phyloP scores from a whole-genome alignment of 2,329 filamentous ascomycete genomes.

The Fusarium sp. region DNA sequence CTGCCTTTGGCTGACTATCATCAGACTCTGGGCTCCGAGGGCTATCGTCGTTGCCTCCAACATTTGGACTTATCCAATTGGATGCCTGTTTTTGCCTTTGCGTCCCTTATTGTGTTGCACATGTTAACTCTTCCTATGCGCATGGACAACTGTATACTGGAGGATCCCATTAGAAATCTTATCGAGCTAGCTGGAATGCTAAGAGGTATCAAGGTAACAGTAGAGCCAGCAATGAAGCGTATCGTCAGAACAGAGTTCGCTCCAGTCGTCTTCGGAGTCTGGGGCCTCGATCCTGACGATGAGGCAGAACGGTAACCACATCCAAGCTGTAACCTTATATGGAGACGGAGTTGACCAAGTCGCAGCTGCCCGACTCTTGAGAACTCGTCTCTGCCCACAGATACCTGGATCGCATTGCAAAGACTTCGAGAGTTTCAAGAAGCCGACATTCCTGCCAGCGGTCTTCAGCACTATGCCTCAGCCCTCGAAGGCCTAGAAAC shows the following conservation, averaged over 20 bases:
- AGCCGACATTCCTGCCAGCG: constrained; percentile 38
- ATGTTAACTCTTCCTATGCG: constrained; percentile 46
- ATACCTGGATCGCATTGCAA: constrained; percentile 41
- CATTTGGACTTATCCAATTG: constrained; percentile 37
- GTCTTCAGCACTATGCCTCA: constrained; percentile 35
- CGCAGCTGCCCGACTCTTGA: constrained; percentile 37
- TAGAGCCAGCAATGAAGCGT: constrained; percentile 31
- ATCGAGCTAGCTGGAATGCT: constrained; percentile 42
- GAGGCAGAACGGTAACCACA: constrained; percentile 20
- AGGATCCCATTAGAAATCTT: constrained; percentile 40
- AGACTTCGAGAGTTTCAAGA: constrained; percentile 43
- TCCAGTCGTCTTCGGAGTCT: constrained; percentile 43
- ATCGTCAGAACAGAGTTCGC: constrained; percentile 46
- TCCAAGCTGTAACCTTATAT: too few species aligned
- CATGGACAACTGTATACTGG: constrained; percentile 29
- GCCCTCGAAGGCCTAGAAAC: constrained; percentile 39
- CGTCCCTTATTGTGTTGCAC: constrained; percentile 55
- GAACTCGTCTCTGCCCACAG: constrained; percentile 35
- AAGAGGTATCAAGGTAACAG: constrained; percentile 41
- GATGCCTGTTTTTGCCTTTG: constrained; percentile 57
- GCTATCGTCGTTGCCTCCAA: constrained; percentile 45
- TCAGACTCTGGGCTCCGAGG: constrained; percentile 50
- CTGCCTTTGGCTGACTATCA: constrained; percentile 49
- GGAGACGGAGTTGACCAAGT: background rate
- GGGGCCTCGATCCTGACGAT: constrained; percentile 23